Conservation (phyloP, 2,329 filamentous ascomycete genomes). For the Aspergillus pseudoviridinutans region DNA sequence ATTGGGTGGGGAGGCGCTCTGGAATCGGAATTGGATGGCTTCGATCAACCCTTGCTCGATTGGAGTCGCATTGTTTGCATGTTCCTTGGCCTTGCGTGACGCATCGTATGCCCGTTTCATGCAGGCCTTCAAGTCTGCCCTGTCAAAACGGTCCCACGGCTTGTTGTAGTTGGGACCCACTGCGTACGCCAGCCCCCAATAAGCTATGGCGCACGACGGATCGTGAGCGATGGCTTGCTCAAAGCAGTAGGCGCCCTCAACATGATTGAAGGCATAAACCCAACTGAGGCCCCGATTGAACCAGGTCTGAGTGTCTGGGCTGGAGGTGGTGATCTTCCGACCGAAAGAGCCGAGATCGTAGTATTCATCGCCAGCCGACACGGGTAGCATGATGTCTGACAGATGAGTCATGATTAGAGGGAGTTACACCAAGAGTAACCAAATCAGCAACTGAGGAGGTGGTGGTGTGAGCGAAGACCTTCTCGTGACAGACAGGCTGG, state of each 20-base stretch:
- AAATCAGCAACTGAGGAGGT: background rate
- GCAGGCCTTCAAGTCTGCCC: constrained; percentile 40
- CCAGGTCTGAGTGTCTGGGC: constrained; percentile 32
- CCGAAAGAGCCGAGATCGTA: constrained; percentile 34
- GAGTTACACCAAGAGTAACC: background rate
- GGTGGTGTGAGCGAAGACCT: too few relatives aligned
- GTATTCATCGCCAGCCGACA: constrained; percentile 16
- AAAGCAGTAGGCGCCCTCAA: constrained; percentile 41
- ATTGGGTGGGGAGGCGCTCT: constrained; percentile 43
- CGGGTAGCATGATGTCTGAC: background rate
- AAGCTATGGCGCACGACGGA: constrained; percentile 42
- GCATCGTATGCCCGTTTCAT: constrained; percentile 48
- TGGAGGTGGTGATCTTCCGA: constrained; percentile 30
- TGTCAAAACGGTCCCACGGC: constrained; percentile 48
- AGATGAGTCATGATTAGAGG: background rate
- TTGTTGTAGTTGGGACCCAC: constrained; percentile 53
- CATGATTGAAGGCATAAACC: constrained; percentile 40
- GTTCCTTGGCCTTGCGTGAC: constrained; percentile 40
- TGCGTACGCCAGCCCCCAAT: constrained; percentile 49
- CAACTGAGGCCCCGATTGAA: constrained; percentile 37
- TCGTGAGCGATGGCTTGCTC: constrained; percentile 42
- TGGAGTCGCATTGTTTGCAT: constrained; percentile 35
- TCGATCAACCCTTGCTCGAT: constrained; percentile 60
- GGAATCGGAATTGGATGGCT: constrained; percentile 60
- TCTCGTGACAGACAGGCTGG: background rate